Evolutionary conservation across 495 filamentous ascomycete genomes (phyloP).

Genomic region (Penicillium roqueforti): DNA sequence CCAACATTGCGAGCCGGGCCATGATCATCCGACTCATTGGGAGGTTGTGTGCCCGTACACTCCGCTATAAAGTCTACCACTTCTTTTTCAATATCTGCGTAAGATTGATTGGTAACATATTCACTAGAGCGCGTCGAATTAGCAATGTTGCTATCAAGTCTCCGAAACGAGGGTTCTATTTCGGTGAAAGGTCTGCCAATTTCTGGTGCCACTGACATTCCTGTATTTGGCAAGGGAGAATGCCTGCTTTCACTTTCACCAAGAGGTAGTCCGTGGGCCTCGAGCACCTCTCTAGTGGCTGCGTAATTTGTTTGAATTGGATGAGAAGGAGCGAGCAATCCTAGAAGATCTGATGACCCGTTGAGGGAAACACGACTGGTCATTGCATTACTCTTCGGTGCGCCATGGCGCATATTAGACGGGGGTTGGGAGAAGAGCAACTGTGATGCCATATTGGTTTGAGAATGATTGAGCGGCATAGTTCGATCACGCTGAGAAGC

Average conservation of each 20-base stretch:
- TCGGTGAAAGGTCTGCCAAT: no score
- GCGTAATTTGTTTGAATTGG: not conserved
- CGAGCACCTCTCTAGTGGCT: not conserved
- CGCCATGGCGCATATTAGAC: not conserved
- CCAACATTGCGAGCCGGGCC: not conserved
- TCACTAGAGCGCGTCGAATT: not conserved
- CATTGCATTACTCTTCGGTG: not conserved
- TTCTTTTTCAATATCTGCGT: not conserved
- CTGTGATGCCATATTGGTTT: slow-evolving; percentile 5
- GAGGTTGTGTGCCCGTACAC: not conserved
- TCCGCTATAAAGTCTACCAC: not conserved
- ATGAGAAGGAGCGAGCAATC: not conserved
- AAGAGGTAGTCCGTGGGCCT: not conserved
- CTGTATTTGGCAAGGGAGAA: not conserved
- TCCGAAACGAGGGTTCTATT: not conserved
- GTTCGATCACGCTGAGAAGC: not conserved
- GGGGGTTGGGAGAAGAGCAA: slow-evolving; percentile 17
- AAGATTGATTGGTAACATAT: not conserved
- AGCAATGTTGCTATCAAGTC: not conserved
- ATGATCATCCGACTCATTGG: not conserved
- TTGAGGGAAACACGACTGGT: not conserved
- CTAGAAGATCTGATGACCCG: not conserved
- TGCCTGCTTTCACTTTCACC: not conserved
- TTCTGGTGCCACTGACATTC: not conserved
- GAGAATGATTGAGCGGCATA: not conserved